Conservation (phyloP, 2,329 filamentous ascomycete genomes). For the Zasmidium citrigriseum region DNA sequence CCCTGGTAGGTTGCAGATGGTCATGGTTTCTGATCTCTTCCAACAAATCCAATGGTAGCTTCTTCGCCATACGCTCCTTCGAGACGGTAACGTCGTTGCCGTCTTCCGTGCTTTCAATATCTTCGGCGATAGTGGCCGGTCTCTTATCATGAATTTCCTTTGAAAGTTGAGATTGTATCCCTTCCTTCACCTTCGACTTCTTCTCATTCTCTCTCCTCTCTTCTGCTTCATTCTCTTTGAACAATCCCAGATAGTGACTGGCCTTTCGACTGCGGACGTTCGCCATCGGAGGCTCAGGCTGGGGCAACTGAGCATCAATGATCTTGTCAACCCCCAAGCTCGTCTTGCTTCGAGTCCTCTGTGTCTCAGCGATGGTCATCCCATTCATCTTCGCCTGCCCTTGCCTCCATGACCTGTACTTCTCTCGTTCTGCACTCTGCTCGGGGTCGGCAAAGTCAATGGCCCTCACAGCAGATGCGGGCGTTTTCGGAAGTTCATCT, state of each 20-base stretch:
- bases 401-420: slow-evolving; percentile 52
- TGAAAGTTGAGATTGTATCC: slow-evolving; percentile 13
- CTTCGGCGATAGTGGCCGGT: slow-evolving; percentile 32
- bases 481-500: slow-evolving; percentile 22
- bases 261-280: slow-evolving; percentile 65
- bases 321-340: slow-evolving; percentile 56
- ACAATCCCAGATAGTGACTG: slow-evolving; percentile 65
- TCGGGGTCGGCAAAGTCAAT: slow-evolving; percentile 21
- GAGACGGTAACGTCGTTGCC: slow-evolving; percentile 21
- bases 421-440: slow-evolving; percentile 44
- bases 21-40: slow-evolving; percentile 60
- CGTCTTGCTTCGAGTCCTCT: slow-evolving; percentile 34
- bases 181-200: slow-evolving; percentile 30
- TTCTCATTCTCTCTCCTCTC: slow-evolving; percentile 55
- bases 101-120: slow-evolving; percentile 36
- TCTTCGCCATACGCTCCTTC: slow-evolving; percentile 35
- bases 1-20: slow-evolving; percentile 49
- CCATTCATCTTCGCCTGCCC: slow-evolving; percentile 47
- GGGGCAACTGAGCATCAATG: slow-evolving; percentile 64
- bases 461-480: slow-evolving; percentile 12
- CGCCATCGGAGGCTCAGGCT: slow-evolving; percentile 52
- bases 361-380: slow-evolving; percentile 40
- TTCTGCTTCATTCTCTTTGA: slow-evolving; percentile 62
- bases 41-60: slow-evolving; percentile 52
- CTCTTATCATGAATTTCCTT: slow-evolving; percentile 12